Evolutionary conservation across 2,329 filamentous ascomycete genomes (phyloP), one percentile per base, ranked within the genome.

Genomic region (Penicillium sp.): DNA sequence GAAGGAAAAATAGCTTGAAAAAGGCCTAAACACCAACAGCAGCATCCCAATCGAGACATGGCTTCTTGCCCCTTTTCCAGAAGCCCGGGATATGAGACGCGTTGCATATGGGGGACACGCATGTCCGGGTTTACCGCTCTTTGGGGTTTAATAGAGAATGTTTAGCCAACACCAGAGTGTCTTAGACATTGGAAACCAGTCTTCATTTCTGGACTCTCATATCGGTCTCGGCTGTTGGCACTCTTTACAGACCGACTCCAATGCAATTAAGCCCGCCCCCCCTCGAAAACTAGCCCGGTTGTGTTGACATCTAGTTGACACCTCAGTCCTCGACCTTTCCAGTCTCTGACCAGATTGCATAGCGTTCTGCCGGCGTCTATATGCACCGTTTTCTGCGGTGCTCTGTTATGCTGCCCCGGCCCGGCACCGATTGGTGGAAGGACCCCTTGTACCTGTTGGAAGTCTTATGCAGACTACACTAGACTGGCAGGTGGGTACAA

Each of bases 151-250:
- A 56, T 44, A 43, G 38, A 42, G n/a, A 25, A 44, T 23, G 21
- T 23, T 42, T 13, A 38, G 39, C 47, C 39, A 49, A 41, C 29
- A 33, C 43, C 13, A 47, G 35, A 21, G 31, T 66, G 64, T 67
- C 62, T 66, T 47, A 67, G 62, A 66, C 65, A 67, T 65, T 63
- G 35, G 48, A 52, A 59, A 52, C 51, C 53, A 47, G 54, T 43
- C 62, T 29, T 60, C 53, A 44, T 53, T 55, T 53, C 49, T 55
- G 43, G 43, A n/a, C 38, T 39, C 13, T 39, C 17, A 42, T 35
- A n/a, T 44, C 23, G 29, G 62, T 59, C 58, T 60, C 56, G 31
- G 49, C 33, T 35, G 23, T 42, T 59, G 42, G 43, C 31, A 52
- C 29, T 52, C 49, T 41, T 55, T 25, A 41, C 33, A 48, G 42